Evolutionary conservation across 352 stramenopile species (phyloP), one percentile per base, ranked within the genome.

Genomic region (Phytophthora tentaculata): DNA sequence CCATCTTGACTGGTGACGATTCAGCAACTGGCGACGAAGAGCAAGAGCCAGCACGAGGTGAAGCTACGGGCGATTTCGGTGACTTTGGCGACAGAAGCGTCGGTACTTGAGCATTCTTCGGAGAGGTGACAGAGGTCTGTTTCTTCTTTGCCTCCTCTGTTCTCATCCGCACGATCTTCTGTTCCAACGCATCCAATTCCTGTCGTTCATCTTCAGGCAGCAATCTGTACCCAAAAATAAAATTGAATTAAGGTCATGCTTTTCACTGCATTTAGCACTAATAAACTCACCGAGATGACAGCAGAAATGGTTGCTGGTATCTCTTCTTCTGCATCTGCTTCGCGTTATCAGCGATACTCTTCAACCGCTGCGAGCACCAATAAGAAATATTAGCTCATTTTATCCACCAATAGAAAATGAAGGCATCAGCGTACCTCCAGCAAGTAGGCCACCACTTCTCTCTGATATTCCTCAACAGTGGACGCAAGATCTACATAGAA

Each of bases 311-410:
- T 51, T 92, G 81, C 16, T 86, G 63, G 23, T 81, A 85, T 44
- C 86, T 74, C 49, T 74, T 80, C 56, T 91, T 92, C 73, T 94
- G 86, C 76, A 94, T 84, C 22, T 79, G 73, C 73, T 94, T 94
- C 5, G 83, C 79, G 20, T 54, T 70, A 23, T 84, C 75, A 24
- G 84, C 80, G 19, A 90, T 82, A 44, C 49, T 76, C 48, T 94
- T 92, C 48, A 94, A 65, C 6, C 84, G 80, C 86, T 94, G 16
- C 24, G 56, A 22, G n/a, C 9, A 60, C 22, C 14, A 49, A 22
- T 13, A 44, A 48, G 35, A 37, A 29, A 41, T 12, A 16, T 3
- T 22, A 52, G 17, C 3, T 52, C 17, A 23, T 52, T 1, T 16
- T 22, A 8, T 12, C 17, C 2, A 50, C 14, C n/a, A 26, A 55